Evolutionary conservation across 2,329 filamentous ascomycete genomes (phyloP).

Genomic region (Colletotrichum salicis): DNA sequence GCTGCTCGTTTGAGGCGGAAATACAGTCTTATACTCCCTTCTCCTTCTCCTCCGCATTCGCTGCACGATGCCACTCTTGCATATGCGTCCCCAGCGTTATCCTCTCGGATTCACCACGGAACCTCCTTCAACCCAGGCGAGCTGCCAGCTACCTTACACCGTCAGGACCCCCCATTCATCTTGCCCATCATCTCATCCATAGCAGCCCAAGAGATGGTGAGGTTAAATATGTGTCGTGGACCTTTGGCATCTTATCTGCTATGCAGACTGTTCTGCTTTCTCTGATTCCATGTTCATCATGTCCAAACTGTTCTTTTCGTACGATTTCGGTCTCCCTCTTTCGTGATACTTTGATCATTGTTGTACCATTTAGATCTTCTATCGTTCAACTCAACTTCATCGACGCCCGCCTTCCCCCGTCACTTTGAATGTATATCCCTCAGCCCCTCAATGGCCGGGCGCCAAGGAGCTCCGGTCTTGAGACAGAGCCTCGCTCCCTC

Average conservation of each 20-base stretch:
- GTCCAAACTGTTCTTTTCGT: conserved; percentile 11
- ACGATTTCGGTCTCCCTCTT: conserved; percentile 10
- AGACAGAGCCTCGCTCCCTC: not conserved
- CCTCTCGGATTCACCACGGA: conserved; percentile 26
- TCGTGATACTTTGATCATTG: conserved; percentile 13
- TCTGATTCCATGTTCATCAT: conserved; percentile 11
- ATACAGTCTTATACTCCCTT: conserved; percentile 28
- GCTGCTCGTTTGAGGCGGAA: conserved; percentile 14
- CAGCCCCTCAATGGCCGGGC: conserved; percentile 5
- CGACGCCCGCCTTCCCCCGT: not conserved
- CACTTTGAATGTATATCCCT: conserved; percentile 34
- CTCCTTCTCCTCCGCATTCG: conserved; percentile 21
- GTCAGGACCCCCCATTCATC: not conserved
- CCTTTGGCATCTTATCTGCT: not conserved
- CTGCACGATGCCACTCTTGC: conserved; percentile 24
- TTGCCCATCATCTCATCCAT: not conserved
- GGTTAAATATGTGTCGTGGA: conserved; percentile 30
- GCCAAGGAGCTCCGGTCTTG: not conserved
- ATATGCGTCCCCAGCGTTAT: conserved; percentile 13
- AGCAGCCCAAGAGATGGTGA: not conserved
- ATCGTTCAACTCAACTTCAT: not conserved
- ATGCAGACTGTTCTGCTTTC: conserved; percentile 4
- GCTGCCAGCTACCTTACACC: conserved; percentile 10
- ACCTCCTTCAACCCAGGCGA: conserved; percentile 13
- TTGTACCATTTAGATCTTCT: not conserved